Evolutionary conservation across 192 early-diverging fungal species (phyloP), one percentile per base, ranked within the genome.

Genomic region (Entomortierella parvispora): DNA sequence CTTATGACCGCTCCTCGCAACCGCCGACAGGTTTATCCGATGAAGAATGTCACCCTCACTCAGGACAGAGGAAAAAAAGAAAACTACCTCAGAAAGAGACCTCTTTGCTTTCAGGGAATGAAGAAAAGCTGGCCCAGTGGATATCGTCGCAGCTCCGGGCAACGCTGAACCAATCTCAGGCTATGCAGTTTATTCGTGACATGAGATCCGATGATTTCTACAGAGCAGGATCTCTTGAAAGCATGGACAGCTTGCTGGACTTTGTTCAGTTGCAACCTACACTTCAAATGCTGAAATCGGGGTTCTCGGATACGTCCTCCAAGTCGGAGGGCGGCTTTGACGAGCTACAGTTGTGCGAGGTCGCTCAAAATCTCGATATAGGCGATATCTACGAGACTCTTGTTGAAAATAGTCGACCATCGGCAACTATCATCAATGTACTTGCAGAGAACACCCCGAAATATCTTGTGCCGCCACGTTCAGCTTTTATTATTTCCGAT

Each of bases 381-480:
- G 46, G 48, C 0, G 61, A 77, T 57, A 44, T 68, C 1, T 77
- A 68, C 43, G 65, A 77, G 37, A 55, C 59, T 1, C 3, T 64
- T 9, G 49, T 77, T 0, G 11, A 34, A 9, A 77, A 77, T 32
- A 22, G 52, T 5, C 18, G 25, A n/a, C 12, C 47, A 4, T 32
- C 26, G 0, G 54, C 74, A 4, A 20, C 59, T 1, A 5, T 77
- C 4, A 28, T 64, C 4, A 29, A 60, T 17, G 48, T 77, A 23
- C 37, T 49, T 14, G 37, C 45, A 26, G 66, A 57, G n/a, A 65
- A 60, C 0, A 7, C 26, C 28, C 74, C 74, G 1, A 40, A 23
- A 6, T 82, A 80, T 43, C 12, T 82, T 17, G 65, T 82, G 2
- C 81, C 81, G 23, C 81, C 75, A 2, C 61, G 15, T 1, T 69